These are phyloP conservation scores for Rasamsonia emersonii DNA, from an alignment of 2,329 filamentous ascomycete genomes.

Conservation along the genomic window DNA sequence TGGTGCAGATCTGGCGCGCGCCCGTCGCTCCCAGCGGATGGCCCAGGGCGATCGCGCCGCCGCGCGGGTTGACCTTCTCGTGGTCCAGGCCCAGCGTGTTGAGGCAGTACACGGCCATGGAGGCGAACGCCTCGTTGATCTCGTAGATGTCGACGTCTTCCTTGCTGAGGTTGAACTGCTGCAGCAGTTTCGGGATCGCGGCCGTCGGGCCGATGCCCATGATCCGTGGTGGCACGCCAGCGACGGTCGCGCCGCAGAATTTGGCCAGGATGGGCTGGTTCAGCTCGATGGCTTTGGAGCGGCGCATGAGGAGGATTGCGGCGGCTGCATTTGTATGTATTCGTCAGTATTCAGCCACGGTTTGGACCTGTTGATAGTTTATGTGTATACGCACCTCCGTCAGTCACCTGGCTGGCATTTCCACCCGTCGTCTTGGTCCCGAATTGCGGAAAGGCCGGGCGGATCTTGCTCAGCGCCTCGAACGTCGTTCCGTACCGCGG, in stretches of 20 bases:
- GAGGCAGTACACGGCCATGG: constrained; percentile 92
- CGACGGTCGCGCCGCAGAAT: constrained; percentile 83
- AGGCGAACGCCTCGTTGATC: constrained; percentile 96
- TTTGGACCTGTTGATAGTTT: constrained; percentile 3
- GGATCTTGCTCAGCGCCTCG: constrained; percentile 74
- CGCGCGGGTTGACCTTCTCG: constrained; percentile 80
- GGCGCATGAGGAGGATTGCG: constrained; percentile 87
- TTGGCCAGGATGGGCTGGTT: constrained; percentile 90
- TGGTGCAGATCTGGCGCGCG: constrained; percentile 82
- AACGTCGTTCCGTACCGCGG: constrained; percentile 83
- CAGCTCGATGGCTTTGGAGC: constrained; percentile 75
- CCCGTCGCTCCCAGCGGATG: constrained; percentile 88
- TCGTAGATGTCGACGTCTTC: constrained; percentile 84
- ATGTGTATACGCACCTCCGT: constrained; percentile 55
- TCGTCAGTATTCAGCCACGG: neutral
- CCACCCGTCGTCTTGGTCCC: constrained; percentile 81
- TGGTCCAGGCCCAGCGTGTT: constrained; percentile 56
- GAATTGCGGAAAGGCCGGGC: constrained; percentile 82
- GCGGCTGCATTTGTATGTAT: constrained; percentile 52
- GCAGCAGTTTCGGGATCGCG: constrained; percentile 71
- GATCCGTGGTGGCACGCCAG: constrained; percentile 82
- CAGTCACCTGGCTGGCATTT: constrained; percentile 90
- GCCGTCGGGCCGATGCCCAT: constrained; percentile 71
- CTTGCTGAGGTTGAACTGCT: constrained; percentile 66
- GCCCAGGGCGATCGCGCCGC: constrained; percentile 85